phyloP scores from a whole-genome alignment of 768 basidiomycete genomes.

The Serpula lacrymans region DNA sequence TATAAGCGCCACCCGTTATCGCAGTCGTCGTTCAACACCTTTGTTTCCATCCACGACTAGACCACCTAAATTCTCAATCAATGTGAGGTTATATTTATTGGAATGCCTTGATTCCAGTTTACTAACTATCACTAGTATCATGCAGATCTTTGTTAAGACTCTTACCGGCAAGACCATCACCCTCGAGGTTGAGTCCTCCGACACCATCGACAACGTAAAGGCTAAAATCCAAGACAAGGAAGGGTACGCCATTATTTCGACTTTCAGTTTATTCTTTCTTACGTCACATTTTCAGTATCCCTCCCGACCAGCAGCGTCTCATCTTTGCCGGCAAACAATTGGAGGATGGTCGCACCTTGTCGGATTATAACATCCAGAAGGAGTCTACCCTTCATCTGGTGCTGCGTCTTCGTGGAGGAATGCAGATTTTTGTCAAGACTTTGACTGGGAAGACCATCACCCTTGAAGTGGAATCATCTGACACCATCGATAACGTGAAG shows the following conservation, averaged over 20 bases:
- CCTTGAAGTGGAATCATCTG: constrained; percentile 84
- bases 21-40: no score
- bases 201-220: constrained; percentile 76
- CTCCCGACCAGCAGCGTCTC: constrained; percentile 90
- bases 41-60: no score
- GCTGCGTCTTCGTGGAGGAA: constrained; percentile 88
- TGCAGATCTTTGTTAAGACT: constrained; percentile 90
- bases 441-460: constrained; percentile 90
- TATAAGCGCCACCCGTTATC: no score
- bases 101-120: neutral
- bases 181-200: constrained; percentile 78
- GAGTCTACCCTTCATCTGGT: constrained; percentile 89
- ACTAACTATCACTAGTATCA: constrained; percentile 36
- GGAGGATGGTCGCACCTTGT: constrained; percentile 88
- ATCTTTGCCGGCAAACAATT: constrained; percentile 97
- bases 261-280: neutral
- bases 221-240: constrained; percentile 87
- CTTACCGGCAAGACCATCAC: constrained; percentile 89
- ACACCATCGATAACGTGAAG: constrained; percentile 87
- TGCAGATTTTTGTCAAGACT: constrained; percentile 84
- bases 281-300: constrained; percentile 42
- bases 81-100: neutral
- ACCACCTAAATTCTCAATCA: no score
- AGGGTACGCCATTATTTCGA: constrained; percentile 34
- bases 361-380: constrained; percentile 94